Evolutionary conservation across 306 rosid genomes (phyloP).

Genomic region (Prunus padus): DNA sequence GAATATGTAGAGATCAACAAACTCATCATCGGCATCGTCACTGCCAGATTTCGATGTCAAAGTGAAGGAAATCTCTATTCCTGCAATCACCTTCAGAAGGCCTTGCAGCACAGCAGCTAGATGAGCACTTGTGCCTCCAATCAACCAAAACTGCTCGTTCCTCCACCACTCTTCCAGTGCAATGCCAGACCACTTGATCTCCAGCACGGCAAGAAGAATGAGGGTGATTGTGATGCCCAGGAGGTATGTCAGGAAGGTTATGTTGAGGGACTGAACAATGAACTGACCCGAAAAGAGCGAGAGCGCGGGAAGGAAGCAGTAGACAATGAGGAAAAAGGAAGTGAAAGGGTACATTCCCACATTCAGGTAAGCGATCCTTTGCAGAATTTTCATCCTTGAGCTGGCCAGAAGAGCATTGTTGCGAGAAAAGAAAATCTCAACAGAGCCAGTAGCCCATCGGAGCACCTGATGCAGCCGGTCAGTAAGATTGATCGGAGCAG

Average conservation of each 20-base stretch:
- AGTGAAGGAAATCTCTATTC: slow-evolving; percentile 75
- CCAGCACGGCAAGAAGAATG: slow-evolving; percentile 58
- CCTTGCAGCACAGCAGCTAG: slow-evolving; percentile 82
- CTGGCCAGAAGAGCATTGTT: slow-evolving; percentile 68
- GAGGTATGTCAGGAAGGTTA: slow-evolving; percentile 59
- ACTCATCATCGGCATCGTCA: slow-evolving; percentile 63
- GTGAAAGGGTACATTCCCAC: slow-evolving; percentile 84
- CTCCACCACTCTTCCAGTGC: slow-evolving; percentile 81
- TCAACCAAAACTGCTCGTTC: slow-evolving; percentile 81
- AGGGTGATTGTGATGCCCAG: slow-evolving; percentile 67
- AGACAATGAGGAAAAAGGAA: slow-evolving; percentile 68
- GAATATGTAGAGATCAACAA: slow-evolving; percentile 51
- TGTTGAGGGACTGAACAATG: slow-evolving; percentile 59
- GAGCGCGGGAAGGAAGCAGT: slow-evolving; percentile 84
- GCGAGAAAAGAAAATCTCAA: slow-evolving; percentile 77
- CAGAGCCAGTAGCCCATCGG: slow-evolving; percentile 84
- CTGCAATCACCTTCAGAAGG: slow-evolving; percentile 65
- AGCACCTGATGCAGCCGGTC: slow-evolving; percentile 78
- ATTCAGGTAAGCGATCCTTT: slow-evolving; percentile 65
- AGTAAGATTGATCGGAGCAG: slow-evolving; percentile 75
- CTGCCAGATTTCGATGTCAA: slow-evolving; percentile 64
- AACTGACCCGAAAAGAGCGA: slow-evolving; percentile 68
- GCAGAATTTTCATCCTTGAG: slow-evolving; percentile 56
- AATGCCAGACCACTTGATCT: slow-evolving; percentile 79
- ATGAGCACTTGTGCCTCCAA: slow-evolving; percentile 89